Evolutionary conservation across 2,329 filamentous ascomycete genomes (phyloP).

Genomic region (Penicillium janthinellum): DNA sequence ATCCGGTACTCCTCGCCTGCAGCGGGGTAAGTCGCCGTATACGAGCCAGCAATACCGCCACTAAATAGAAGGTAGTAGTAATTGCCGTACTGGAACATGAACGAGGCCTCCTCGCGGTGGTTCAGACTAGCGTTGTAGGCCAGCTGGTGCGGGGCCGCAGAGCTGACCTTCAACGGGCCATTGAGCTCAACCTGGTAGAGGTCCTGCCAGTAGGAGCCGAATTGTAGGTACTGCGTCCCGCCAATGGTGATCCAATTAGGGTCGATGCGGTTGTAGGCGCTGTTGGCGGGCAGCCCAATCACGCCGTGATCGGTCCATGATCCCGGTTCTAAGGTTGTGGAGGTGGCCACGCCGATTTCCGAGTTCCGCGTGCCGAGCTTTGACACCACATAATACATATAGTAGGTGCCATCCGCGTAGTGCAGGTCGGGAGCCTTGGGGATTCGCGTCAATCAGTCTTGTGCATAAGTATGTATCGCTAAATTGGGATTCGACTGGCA

Average conservation of each 20-base stretch:
- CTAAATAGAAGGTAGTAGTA: slow-evolving; percentile 68
- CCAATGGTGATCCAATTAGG: slow-evolving; percentile 53
- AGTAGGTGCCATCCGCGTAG: slow-evolving; percentile 60
- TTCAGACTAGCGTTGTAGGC: slow-evolving; percentile 55
- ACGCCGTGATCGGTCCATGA: slow-evolving; percentile 42
- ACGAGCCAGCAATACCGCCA: slow-evolving; percentile 60
- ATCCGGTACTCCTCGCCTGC: slow-evolving; percentile 65
- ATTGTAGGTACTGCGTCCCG: slow-evolving; percentile 55
- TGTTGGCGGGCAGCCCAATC: slow-evolving; percentile 40
- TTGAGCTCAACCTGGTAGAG: slow-evolving; percentile 61
- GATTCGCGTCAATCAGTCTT: too few relatives aligned
- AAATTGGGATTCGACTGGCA: slow-evolving; percentile 3
- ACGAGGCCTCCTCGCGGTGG: slow-evolving; percentile 61
- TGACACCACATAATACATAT: slow-evolving; percentile 66
- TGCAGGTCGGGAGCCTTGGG: slow-evolving; percentile 65
- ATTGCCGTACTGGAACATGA: slow-evolving; percentile 56
- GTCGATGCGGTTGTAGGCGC: slow-evolving; percentile 63
- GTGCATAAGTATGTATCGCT: too few relatives aligned
- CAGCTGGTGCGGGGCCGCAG: slow-evolving; percentile 49
- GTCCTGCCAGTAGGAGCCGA: slow-evolving; percentile 71
- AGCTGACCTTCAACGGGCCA: slow-evolving; percentile 31
- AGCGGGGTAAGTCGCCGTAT: slow-evolving; percentile 54
- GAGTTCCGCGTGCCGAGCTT: slow-evolving; percentile 62
- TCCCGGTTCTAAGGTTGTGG: slow-evolving; percentile 42
- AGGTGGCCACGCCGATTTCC: slow-evolving; percentile 62